Evolutionary conservation across 495 filamentous ascomycete genomes (phyloP).

Genomic region (Lasiosphaeris hirsuta): DNA sequence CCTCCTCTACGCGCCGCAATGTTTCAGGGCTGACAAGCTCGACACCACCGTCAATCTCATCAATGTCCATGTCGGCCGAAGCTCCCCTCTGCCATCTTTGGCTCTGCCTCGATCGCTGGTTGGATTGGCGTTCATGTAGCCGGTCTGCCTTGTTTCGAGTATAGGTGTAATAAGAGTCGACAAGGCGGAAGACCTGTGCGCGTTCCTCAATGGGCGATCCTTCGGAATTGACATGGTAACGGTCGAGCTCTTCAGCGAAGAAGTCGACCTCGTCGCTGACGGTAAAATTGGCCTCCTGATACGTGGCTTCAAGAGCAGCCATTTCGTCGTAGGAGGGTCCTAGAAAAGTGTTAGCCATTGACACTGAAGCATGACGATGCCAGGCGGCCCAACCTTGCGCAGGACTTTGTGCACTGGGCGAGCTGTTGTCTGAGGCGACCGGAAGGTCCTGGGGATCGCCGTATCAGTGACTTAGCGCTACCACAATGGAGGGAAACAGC

Average conservation of each 20-base stretch:
- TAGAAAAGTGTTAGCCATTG: conserved; percentile 9
- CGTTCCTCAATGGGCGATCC: conserved; percentile 36
- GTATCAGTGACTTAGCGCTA: conserved; percentile 13
- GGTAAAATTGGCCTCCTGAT: conserved; percentile 26
- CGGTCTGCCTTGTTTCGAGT: conserved; percentile 35
- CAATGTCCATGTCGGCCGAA: conserved; percentile 61
- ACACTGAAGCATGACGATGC: not conserved
- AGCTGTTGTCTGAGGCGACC: conserved; percentile 17
- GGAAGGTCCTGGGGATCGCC: conserved; percentile 16
- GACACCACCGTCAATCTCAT: conserved; percentile 43
- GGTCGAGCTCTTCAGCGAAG: conserved; percentile 46
- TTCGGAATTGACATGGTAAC: conserved; percentile 30
- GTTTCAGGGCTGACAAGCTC: conserved; percentile 32
- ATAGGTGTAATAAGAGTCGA: conserved; percentile 44
- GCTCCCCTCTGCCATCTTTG: conserved; percentile 56
- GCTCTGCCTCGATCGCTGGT: conserved; percentile 55
- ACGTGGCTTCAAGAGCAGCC: conserved; percentile 26
- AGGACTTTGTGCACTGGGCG: conserved; percentile 18
- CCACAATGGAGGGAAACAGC: not conserved
- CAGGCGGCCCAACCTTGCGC: conserved; percentile 16
- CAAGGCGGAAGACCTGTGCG: conserved; percentile 41
- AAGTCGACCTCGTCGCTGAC: conserved; percentile 42
- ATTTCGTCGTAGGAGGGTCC: conserved; percentile 21
- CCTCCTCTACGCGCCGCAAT: conserved; percentile 47
- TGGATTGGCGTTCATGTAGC: conserved; percentile 33